phyloP scores from a whole-genome alignment of 129 eudicot genomes.

The Artemisia annua region DNA sequence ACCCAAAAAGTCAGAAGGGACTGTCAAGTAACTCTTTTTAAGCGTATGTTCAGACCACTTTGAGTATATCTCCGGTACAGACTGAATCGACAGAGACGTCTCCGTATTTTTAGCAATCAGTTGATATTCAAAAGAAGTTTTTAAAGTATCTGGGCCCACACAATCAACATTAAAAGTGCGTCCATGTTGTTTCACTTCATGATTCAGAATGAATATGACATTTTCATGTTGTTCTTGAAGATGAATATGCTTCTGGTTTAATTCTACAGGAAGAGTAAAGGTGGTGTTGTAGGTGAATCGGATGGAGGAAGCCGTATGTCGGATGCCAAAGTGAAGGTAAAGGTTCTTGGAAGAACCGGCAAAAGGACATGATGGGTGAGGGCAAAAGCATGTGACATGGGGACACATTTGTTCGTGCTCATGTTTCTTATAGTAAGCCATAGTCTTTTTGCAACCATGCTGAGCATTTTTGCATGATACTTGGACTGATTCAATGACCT shows the following conservation, averaged over 20 bases:
- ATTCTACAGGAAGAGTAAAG: conserved; percentile 35
- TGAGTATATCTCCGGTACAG: conserved; percentile 29
- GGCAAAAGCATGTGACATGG: conserved; percentile 59
- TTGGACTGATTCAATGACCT: conserved; percentile 63
- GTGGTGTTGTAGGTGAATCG: conserved; percentile 41
- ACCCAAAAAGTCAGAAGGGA: conserved; percentile 43
- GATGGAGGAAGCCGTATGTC: conserved; percentile 40
- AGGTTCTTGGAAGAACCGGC: conserved; percentile 36
- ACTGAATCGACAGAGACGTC: conserved; percentile 42
- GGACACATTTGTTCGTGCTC: conserved; percentile 59
- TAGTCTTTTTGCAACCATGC: conserved; percentile 53
- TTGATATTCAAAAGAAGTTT: conserved; percentile 39
- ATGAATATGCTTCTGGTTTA: conserved; percentile 34
- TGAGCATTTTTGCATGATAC: conserved; percentile 42
- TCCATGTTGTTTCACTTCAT: conserved; percentile 33
- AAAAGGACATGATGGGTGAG: conserved; percentile 44
- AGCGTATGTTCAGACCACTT: conserved; percentile 38
- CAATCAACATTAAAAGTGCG: conserved; percentile 48
- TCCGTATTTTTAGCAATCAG: conserved; percentile 37
- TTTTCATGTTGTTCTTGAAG: conserved; percentile 52
- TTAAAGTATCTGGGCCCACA: conserved; percentile 44
- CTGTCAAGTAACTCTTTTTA: conserved; percentile 32
- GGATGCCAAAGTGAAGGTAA: conserved; percentile 44
- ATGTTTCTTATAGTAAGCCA: conserved; percentile 43
- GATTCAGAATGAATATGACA: conserved; percentile 50